Evolutionary conservation across 306 rosid genomes (phyloP).

Genomic region (Vigna hirtella): DNA sequence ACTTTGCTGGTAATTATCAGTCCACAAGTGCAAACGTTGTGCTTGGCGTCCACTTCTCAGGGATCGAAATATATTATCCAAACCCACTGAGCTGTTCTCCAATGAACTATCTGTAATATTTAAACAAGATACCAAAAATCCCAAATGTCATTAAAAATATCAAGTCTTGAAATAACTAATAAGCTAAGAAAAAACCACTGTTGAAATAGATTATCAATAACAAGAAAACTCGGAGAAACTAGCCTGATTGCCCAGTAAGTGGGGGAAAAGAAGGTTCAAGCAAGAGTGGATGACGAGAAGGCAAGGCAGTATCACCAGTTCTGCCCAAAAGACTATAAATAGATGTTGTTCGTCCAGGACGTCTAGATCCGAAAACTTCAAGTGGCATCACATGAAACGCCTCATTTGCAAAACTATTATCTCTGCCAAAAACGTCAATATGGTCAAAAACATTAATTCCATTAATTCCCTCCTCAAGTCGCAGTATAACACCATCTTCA

Average conservation of each 20-base stretch:
- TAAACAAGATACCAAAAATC: neutral
- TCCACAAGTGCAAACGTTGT: slow-evolving; percentile 91
- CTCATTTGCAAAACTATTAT: slow-evolving; percentile 80
- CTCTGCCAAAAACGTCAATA: slow-evolving; percentile 97
- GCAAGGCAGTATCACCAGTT: slow-evolving; percentile 79
- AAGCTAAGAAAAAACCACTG: slow-evolving; percentile 10
- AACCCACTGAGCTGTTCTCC: slow-evolving; percentile 72
- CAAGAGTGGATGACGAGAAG: slow-evolving; percentile 93
- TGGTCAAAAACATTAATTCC: slow-evolving; percentile 98
- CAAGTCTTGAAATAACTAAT: slow-evolving; percentile 35
- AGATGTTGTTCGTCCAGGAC: slow-evolving; percentile 95
- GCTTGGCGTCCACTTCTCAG: slow-evolving; percentile 99
- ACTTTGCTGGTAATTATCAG: slow-evolving; percentile 75
- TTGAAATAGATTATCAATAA: slow-evolving; percentile 6
- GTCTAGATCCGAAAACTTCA: slow-evolving; percentile 94
- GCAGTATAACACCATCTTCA: slow-evolving; percentile 93
- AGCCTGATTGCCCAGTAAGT: slow-evolving; percentile 75
- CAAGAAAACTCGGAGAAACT: slow-evolving; percentile 32
- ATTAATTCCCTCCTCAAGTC: slow-evolving; percentile 98
- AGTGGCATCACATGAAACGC: slow-evolving; percentile 97
- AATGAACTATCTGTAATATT: slow-evolving; percentile 58
- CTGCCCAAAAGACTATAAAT: slow-evolving; percentile 95
- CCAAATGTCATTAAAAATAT: slow-evolving; percentile 9
- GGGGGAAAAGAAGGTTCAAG: slow-evolving; percentile 73
- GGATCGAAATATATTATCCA: slow-evolving; percentile 91